Evolutionary conservation across 495 filamentous ascomycete species (phyloP).

Genomic region (Penicillium bovifimosum): DNA sequence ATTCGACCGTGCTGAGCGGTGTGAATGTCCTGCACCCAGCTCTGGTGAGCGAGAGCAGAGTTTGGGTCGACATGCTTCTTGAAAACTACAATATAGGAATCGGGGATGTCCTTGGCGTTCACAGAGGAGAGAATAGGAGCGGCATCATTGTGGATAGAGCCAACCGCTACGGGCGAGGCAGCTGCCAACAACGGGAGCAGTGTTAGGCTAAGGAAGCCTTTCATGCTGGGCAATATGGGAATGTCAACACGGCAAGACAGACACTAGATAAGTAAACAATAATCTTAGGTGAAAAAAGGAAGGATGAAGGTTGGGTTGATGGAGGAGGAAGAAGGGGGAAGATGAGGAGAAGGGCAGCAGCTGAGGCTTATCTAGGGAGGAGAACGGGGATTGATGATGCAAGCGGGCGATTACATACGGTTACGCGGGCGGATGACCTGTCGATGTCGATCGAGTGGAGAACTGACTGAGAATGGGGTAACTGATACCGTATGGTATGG

Average conservation of each 20-base stretch:
- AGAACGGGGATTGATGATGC: conserved; percentile 39
- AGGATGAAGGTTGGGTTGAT: conserved; percentile 19
- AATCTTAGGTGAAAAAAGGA: conserved; percentile 17
- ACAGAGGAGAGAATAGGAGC: conserved; percentile 83
- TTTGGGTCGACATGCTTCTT: conserved; percentile 80
- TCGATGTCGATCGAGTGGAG: conserved; percentile 28
- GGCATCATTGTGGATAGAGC: conserved; percentile 76
- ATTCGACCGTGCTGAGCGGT: conserved; percentile 51
- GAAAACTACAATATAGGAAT: conserved; percentile 97
- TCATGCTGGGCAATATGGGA: conserved; percentile 61
- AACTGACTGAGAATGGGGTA: conserved; percentile 1
- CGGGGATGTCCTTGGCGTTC: conserved; percentile 69
- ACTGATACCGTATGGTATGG: neutral
- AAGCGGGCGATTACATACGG: conserved; percentile 34
- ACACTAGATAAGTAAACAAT: conserved; percentile 21
- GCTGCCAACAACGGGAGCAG: conserved; percentile 60
- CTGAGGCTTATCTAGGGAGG: conserved; percentile 28
- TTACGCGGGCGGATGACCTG: conserved; percentile 23
- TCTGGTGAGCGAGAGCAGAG: conserved; percentile 70
- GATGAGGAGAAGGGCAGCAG: conserved; percentile 43
- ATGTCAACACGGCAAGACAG: conserved; percentile 21
- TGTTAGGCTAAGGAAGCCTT: conserved; percentile 59
- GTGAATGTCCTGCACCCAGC: conserved; percentile 82
- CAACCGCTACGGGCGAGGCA: conserved; percentile 71
- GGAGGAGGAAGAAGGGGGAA: conserved; percentile 20